Evolutionary conservation across 768 basidiomycete species (phyloP).

Genomic region (Mrakia gelida): DNA sequence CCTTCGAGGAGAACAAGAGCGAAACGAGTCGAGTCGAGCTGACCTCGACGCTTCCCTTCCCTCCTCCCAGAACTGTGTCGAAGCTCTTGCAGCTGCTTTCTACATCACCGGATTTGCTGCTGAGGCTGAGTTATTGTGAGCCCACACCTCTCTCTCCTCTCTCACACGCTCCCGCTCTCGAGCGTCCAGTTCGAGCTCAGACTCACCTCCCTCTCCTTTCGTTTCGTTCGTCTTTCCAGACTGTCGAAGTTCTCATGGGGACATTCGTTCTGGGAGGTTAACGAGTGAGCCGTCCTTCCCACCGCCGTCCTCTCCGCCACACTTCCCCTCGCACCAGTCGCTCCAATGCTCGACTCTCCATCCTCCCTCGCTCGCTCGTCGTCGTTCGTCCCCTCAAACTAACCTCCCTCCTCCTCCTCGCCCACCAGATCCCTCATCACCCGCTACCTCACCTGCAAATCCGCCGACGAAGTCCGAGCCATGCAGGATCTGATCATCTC

Average conservation of each 20-base stretch:
- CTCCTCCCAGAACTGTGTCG: slow-evolving; percentile 32
- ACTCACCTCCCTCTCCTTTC: neutral
- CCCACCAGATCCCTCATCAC: slow-evolving; percentile 60
- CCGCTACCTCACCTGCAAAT: slow-evolving; percentile 67
- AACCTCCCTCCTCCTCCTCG: neutral
- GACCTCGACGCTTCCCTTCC: neutral
- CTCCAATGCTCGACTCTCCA: too few species aligned
- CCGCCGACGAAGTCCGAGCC: slow-evolving; percentile 41
- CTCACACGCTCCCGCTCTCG: neutral
- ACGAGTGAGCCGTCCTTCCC: slow-evolving; percentile 54
- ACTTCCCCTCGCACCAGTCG: too few species aligned
- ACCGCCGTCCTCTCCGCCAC: neutral
- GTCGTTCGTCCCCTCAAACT: too few species aligned
- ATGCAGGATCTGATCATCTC: slow-evolving; percentile 44
- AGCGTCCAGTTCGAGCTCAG: neutral
- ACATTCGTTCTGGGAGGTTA: slow-evolving; percentile 77
- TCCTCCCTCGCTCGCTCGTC: too few species aligned
- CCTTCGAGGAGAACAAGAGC: too few species aligned
- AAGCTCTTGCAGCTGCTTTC: slow-evolving; percentile 78
- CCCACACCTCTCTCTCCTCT: neutral
- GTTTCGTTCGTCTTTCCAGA: slow-evolving; percentile 30
- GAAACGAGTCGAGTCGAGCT: neutral
- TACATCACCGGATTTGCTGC: slow-evolving; percentile 82
- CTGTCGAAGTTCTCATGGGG: slow-evolving; percentile 88
- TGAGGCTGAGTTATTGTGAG: slow-evolving; percentile 66